phyloP scores from a whole-genome alignment of 2,329 filamentous ascomycete species.

The Apiospora phragmitis region DNA sequence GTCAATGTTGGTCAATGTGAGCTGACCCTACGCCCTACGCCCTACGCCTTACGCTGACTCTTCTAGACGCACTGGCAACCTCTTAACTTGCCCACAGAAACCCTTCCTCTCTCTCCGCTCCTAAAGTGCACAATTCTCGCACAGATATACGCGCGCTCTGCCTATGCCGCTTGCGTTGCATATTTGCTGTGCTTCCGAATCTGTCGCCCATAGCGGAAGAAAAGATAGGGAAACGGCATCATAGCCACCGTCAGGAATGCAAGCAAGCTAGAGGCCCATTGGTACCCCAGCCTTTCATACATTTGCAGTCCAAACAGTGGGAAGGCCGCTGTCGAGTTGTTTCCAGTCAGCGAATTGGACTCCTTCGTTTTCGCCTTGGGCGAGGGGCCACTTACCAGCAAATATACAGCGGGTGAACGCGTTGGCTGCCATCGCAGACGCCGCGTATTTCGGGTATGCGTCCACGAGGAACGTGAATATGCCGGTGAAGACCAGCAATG shows the following conservation, averaged over 20 bases:
- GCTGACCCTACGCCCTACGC: neutral
- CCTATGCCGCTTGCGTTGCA: constrained; percentile 30
- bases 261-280: constrained; percentile 66
- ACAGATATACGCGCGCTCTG: neutral
- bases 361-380: neutral
- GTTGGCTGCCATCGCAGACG: constrained; percentile 80
- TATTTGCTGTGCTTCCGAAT: constrained; percentile 57
- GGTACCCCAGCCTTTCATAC: constrained; percentile 68
- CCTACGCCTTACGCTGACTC: neutral
- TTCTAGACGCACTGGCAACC: neutral
- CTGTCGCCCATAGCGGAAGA: constrained; percentile 60
- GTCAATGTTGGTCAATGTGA: neutral
- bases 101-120: neutral
- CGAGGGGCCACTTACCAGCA: constrained; percentile 52
- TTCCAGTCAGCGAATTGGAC: neutral
- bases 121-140: neutral
- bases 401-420: constrained; percentile 77
- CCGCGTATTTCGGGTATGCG: constrained; percentile 74
- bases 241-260: constrained; percentile 62
- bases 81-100: neutral
- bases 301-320: constrained; percentile 74
- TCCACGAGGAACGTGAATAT: constrained; percentile 78
- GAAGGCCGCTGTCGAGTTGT: constrained; percentile 59
- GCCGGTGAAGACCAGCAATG: constrained; percentile 76
- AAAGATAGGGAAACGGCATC: constrained; percentile 65